These are phyloP conservation scores for Venturia asperata DNA, from an alignment of 2,329 filamentous ascomycete species.

Conservation along the genomic window DNA sequence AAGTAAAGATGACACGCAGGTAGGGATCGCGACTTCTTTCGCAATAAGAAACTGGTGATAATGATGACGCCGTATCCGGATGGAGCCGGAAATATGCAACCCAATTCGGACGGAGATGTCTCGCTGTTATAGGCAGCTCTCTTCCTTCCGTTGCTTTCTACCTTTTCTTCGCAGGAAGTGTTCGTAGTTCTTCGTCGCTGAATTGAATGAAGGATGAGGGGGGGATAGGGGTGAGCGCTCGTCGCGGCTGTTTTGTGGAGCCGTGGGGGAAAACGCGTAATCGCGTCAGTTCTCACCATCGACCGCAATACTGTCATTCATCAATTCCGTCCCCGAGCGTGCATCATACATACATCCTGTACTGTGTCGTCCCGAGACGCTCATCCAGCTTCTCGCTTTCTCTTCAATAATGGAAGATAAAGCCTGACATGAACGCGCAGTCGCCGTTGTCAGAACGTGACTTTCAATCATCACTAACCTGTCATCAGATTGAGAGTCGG, in stretches of 20 bases:
- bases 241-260: too few relatives aligned
- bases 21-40: background rate
- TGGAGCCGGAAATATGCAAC: background rate
- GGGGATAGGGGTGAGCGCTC: too few relatives aligned
- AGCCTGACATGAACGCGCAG: too few relatives aligned
- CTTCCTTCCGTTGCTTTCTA: background rate
- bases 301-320: background rate
- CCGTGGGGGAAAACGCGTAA: background rate
- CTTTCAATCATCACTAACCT: too few relatives aligned
- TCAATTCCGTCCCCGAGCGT: background rate
- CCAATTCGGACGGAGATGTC: background rate
- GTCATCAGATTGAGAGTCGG: background rate
- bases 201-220: background rate
- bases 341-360: background rate
- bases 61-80: slow-evolving; percentile 6
- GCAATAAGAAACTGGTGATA: background rate
- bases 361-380: too few relatives aligned
- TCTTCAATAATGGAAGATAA: too few relatives aligned
- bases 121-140: background rate
- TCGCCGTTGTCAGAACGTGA: too few relatives aligned
- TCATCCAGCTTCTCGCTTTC: too few relatives aligned
- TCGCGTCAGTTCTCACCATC: background rate
- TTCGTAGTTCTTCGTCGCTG: background rate
- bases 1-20: background rate
- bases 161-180: too few relatives aligned